Conservation (phyloP, 306 rosid genomes). For the Gleditsia sinensis region DNA sequence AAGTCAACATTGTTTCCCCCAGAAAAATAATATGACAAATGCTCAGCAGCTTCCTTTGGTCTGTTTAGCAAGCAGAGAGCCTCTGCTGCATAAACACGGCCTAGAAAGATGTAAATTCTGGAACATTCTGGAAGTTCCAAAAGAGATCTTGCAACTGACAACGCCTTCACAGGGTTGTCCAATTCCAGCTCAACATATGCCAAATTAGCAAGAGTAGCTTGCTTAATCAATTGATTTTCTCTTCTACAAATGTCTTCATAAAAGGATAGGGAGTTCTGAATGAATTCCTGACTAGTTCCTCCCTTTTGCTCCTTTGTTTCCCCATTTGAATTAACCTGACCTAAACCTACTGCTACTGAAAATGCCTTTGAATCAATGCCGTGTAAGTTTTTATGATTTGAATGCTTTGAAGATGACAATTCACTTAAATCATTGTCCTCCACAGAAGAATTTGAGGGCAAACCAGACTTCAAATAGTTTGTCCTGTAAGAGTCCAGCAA, state of each 20-base stretch:
- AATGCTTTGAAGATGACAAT: conserved; percentile 55
- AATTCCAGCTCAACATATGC: conserved; percentile 91
- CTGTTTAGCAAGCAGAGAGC: conserved; percentile 89
- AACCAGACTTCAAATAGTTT: conserved; percentile 50
- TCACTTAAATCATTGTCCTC: conserved; percentile 74
- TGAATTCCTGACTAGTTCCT: conserved; percentile 73
- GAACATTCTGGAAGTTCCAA: conserved; percentile 85
- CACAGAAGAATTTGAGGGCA: conserved; percentile 64
- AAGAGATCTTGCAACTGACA: conserved; percentile 65
- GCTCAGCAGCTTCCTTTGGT: conserved; percentile 85
- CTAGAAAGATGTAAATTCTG: conserved; percentile 76
- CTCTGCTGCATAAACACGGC: conserved; percentile 91
- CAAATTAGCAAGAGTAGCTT: conserved; percentile 84
- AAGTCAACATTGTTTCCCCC: conserved; percentile 60
- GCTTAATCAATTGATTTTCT: conserved; percentile 79
- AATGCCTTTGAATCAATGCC: conserved; percentile 66
- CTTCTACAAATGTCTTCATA: conserved; percentile 69
- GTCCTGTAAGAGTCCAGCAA: conserved; percentile 59
- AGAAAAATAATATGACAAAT: conserved; percentile 68
- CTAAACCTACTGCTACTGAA: conserved; percentile 53
- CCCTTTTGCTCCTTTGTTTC: conserved; percentile 89
- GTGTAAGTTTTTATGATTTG: conserved; percentile 59
- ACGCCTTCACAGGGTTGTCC: conserved; percentile 81
- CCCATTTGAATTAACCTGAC: conserved; percentile 74
- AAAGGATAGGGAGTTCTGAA: conserved; percentile 77